These are phyloP conservation scores for Cladosporium sp. DNA, from an alignment of 2,329 filamentous ascomycete species.

Conservation along the genomic window DNA sequence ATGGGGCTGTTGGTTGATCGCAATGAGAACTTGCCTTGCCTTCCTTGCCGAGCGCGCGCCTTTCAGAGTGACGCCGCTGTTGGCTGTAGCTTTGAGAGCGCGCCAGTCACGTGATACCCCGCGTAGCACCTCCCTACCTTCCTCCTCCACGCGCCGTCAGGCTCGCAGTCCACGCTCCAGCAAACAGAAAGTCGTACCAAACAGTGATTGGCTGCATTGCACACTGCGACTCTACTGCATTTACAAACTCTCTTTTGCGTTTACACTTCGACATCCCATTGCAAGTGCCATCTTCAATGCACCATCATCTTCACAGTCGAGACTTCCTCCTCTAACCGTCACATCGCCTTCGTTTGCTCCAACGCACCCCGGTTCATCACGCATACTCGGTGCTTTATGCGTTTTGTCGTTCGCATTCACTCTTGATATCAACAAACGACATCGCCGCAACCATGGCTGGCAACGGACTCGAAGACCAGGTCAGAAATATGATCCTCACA, in stretches of 20 bases:
- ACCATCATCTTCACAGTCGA: not conserved
- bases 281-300: not conserved
- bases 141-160: not conserved
- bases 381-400: not conserved
- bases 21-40: conserved; percentile 2
- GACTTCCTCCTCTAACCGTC: not conserved
- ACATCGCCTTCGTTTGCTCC: not conserved
- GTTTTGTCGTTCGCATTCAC: not conserved
- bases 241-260: not conserved
- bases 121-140: not conserved
- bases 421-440: not conserved
- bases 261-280: not conserved
- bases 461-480: conserved; percentile 22
- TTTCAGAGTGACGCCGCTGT: not conserved
- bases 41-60: not conserved
- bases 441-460: conserved; percentile 23
- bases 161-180: not conserved
- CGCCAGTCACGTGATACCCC: not conserved
- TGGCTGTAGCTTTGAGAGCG: not conserved
- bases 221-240: not conserved
- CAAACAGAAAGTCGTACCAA: not conserved
- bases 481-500: conserved; percentile 17
- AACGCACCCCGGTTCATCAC: not conserved
- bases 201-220: not conserved
- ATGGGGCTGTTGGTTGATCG: not conserved